Evolutionary conservation across 1,139 yeast genomes (phyloP).

Genomic region (Diutina siamensis): DNA sequence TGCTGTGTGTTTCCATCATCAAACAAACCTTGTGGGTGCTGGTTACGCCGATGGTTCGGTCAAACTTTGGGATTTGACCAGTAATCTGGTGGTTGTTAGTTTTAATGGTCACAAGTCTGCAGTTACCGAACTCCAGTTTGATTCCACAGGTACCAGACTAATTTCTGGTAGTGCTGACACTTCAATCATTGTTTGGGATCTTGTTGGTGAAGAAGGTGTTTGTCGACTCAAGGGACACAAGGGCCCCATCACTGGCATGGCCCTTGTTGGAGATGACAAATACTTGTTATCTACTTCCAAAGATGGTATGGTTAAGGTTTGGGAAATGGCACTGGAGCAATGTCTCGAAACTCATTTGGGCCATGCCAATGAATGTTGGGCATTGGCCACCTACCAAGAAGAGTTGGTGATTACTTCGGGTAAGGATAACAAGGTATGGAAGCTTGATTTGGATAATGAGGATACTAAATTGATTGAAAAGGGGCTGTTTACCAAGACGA

Average conservation of each 20-base stretch:
- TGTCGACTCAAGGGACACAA: constrained; percentile 82
- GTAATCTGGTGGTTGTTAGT: constrained; percentile 63
- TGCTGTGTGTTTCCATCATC: constrained; percentile 44
- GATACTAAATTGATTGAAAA: constrained; percentile 38
- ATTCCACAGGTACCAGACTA: constrained; percentile 69
- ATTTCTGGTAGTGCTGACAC: constrained; percentile 85
- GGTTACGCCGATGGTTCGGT: constrained; percentile 87
- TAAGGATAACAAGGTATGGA: constrained; percentile 80
- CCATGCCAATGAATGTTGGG: constrained; percentile 90
- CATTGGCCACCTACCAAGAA: constrained; percentile 37
- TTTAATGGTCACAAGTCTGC: constrained; percentile 85
- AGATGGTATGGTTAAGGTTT: constrained; percentile 81
- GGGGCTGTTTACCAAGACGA: constrained; percentile 67
- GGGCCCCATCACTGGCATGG: constrained; percentile 72
- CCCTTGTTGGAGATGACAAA: constrained; percentile 44
- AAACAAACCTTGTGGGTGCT: constrained; percentile 66
- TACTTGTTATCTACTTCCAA: constrained; percentile 71
- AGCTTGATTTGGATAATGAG: constrained; percentile 47
- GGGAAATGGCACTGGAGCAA: constrained; percentile 87
- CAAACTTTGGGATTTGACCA: constrained; percentile 84
- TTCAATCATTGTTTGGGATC: constrained; percentile 83
- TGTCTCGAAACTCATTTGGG: constrained; percentile 94
- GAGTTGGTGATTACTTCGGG: constrained; percentile 57
- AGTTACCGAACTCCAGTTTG: constrained; percentile 58
- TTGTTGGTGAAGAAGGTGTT: constrained; percentile 83